Conservation (phyloP, 495 filamentous ascomycete genomes). For the Penicillium samsonianum region DNA sequence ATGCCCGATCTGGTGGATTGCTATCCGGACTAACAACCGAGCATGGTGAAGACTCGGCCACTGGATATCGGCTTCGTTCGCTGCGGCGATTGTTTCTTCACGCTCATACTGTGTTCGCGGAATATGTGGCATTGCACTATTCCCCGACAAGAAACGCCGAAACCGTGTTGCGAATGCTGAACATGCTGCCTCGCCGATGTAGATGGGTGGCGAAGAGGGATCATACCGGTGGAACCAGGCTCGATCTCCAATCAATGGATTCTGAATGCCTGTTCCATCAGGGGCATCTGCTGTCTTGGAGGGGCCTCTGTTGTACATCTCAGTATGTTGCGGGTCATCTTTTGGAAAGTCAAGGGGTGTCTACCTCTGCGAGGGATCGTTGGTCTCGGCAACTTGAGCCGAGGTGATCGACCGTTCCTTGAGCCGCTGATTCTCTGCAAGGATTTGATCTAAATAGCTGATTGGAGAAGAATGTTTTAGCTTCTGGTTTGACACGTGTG, state of each 20-base stretch:
- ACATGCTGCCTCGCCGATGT: constrained; percentile 48
- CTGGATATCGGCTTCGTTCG: constrained; percentile 33
- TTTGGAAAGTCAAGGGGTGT: not conserved
- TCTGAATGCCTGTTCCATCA: constrained; percentile 40
- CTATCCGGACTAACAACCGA: constrained; percentile 43
- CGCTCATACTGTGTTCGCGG: constrained; percentile 44
- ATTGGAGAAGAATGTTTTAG: constrained; percentile 6
- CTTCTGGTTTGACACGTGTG: not conserved
- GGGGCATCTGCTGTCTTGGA: constrained; percentile 27
- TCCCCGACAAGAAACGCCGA: constrained; percentile 44
- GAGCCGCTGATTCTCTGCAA: constrained; percentile 43
- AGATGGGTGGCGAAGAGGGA: constrained; percentile 46
- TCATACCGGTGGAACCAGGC: constrained; percentile 50
- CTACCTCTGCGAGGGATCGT: constrained; percentile 22
- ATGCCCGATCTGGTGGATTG: constrained; percentile 42
- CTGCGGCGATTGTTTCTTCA: constrained; percentile 38
- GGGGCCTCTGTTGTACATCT: constrained; percentile 18
- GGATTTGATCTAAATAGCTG: constrained; percentile 41
- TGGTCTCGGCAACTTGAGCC: constrained; percentile 32
- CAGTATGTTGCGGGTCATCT: not conserved
- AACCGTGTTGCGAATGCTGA: constrained; percentile 51
- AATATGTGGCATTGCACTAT: constrained; percentile 42
- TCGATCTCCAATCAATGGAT: constrained; percentile 44
- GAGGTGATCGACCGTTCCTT: constrained; percentile 39
- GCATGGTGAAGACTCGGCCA: constrained; percentile 48